These are phyloP conservation scores for Solanum ahanhuiri DNA, from an alignment of 257 asterid genomes.

Conservation along the genomic window DNA sequence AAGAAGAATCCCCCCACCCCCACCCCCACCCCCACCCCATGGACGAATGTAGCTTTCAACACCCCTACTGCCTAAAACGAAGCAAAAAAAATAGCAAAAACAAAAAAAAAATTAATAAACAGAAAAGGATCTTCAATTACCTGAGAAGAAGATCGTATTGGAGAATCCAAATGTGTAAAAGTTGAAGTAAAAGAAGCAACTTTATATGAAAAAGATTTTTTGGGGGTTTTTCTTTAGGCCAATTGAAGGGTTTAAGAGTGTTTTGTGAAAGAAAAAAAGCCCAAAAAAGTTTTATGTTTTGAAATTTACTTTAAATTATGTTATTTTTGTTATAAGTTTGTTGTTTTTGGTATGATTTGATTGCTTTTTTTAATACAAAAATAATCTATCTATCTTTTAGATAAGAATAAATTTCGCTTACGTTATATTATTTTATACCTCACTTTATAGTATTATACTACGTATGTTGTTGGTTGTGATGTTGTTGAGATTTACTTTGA, in stretches of 20 bases:
- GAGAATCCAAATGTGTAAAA: not conserved
- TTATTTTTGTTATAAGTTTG: too few relatives aligned
- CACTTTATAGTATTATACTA: not conserved
- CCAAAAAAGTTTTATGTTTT: not conserved
- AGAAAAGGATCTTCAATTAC: not conserved
- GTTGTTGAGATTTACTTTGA: not conserved
- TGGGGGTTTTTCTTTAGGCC: not conserved
- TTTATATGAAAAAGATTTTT: not conserved
- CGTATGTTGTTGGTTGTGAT: too few relatives aligned
- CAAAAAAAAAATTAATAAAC: not conserved
- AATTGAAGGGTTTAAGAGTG: not conserved
- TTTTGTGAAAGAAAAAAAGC: not conserved
- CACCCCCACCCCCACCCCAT: not conserved
- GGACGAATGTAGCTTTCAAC: not conserved
- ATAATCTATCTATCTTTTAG: too few relatives aligned
- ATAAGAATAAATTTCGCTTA: too few relatives aligned
- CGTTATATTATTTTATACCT: too few relatives aligned
- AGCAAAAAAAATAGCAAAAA: not conserved
- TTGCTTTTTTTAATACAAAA: too few relatives aligned
- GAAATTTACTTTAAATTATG: not conserved
- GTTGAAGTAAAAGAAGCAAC: not conserved
- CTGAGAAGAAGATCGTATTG: not conserved
- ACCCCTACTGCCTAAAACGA: not conserved
- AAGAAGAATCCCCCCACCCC: not conserved
- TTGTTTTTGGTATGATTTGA: not conserved